These are phyloP conservation scores for Nicotiana benthamiana DNA, from an alignment of 257 asterid species.

Conservation along the genomic window DNA sequence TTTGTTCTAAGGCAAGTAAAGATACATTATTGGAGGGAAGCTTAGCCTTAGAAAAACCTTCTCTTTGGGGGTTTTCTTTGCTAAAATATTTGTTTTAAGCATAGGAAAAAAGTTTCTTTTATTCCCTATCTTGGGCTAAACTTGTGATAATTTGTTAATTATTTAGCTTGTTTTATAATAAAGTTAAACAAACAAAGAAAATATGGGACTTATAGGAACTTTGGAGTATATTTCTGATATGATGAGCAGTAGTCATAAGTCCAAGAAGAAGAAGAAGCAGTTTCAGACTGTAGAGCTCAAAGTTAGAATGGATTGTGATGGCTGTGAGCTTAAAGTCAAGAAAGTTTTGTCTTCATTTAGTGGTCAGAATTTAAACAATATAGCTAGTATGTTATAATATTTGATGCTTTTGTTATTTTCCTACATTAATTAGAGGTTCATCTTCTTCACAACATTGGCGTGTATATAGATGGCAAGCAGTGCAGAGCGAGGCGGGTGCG, in stretches of 20 bases:
- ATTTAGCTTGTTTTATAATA: neutral
- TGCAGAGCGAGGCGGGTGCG: neutral
- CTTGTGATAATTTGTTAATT: too few relatives aligned
- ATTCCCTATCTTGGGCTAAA: too few relatives aligned
- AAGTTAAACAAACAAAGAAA: neutral
- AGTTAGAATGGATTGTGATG: constrained; percentile 88
- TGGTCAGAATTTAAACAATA: constrained; percentile 27
- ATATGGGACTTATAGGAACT: constrained; percentile 67
- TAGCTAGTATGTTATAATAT: neutral
- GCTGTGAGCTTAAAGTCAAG: constrained; percentile 82
- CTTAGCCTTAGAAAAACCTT: neutral
- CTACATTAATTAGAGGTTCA: neutral
- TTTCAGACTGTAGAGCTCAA: constrained; percentile 61
- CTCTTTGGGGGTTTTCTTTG: neutral
- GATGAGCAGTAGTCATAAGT: constrained; percentile 39
- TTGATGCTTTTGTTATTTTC: neutral
- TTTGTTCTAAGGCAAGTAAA: too few relatives aligned
- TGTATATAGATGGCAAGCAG: neutral
- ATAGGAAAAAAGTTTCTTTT: too few relatives aligned
- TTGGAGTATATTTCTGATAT: constrained; percentile 61
- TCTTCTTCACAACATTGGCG: neutral
- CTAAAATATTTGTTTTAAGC: neutral
- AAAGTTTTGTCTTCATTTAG: constrained; percentile 56
- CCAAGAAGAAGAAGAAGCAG: constrained; percentile 57
- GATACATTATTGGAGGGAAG: too few relatives aligned